Base-by-base conservation (phyloP, 139 green algal genomes). In the Desmodesmus armatus region DNA sequence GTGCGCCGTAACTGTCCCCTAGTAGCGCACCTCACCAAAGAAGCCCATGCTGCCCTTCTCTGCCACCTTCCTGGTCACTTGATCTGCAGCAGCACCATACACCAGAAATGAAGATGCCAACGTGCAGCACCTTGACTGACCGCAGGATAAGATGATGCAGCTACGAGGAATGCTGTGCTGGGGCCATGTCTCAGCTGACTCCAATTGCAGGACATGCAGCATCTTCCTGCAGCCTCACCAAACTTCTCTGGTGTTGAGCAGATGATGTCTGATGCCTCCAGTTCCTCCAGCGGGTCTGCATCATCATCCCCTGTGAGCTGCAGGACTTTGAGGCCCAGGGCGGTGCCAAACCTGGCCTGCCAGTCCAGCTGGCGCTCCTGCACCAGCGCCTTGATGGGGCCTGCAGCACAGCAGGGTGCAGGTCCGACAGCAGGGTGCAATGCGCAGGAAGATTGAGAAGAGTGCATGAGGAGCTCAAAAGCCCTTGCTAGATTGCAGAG, bases 221-320 rank as follows among this genome's bases (percentile, higher is more conserved):
- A 69, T 58, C 0, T 58, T 13, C n/a, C n/a, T n/a, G 2, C 29
- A 53, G 47, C 65, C 88, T 78, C 33, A 94, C 89, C 93, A 87
- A 98, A 94, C 87, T 98, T 98, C 80, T 98, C 95, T 5, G 95
- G 95, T 23, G 95, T 98, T 29, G 91, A 90, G 86, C 93, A 91
- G 25, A 98, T 95, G 80, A 98, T 91, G 90, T 97, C 93, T 3
- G 95, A 93, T 3, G 58, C 21, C n/a, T 96, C 89, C 9, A 99
- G 80, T 3, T 91, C 85, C 3, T 80, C 31, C 6, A 92, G 87
- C 6, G 87, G 89, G 49, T 96, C 94, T 19, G 43, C 83, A 80
- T 94, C 91, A 21, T 58, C 39, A 71, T 82, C 76, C 13, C 67
- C 63, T 44, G 92, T 97, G 44, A 98, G 72, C 91, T 98, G 94